Evolutionary conservation across 2,329 filamentous ascomycete species (phyloP), one percentile per base, ranked within the genome.

Genomic region (Ophiostoma pallidulum): DNA sequence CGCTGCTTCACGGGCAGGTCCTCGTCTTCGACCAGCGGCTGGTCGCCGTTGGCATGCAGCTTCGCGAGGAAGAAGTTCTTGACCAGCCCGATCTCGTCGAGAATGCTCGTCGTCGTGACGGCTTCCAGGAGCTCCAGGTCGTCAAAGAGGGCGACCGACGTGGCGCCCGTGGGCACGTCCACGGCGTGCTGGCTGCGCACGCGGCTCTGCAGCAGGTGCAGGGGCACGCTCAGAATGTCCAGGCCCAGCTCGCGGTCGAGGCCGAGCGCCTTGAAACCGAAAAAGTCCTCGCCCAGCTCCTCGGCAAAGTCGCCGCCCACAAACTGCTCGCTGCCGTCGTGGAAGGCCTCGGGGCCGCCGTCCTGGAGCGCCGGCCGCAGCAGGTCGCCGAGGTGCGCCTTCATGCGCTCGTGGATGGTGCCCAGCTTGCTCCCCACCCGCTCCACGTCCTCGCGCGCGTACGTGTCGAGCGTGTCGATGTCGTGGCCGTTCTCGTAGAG

Each of bases 211-310:
- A 98, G 77, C 18, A 98, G 78, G 67, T 98, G 92, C 50, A 98
- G 74, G 20, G 94, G 92, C 31, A 98, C 92, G 45, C 86, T 90
- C 52, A 97, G 78, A 56, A 85, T 85, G 28, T 91, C 83, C 52
- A 92, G 74, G 16, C 90, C 90, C 61, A 97, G 84, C 62, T 98
- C 92, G 57, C 82, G 84, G 59, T 95, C 89, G 49, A 98, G 75
- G 37, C 92, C 92, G 39, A 98, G 78, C 51, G 94, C 90, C 62
- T 89, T 90, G 77, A 98, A 97, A 24, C 92, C 92, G 60, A 98
- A 98, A 76, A 96, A 98, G 67, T 98, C 92, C 70, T 98, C 92
- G 52, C 90, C 91, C 12, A 98, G 84, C 57, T 98, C 92, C 62
- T 96, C 92, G 1, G 92, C 92, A 63, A 98, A 98, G 64, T 98